A percentile compares a stretch with the other conserved stretches of the same genome.
Evolutionary conservation across 2,329 filamentous ascomycete species (phyloP).

Genomic region (Apiospora phragmitis): DNA sequence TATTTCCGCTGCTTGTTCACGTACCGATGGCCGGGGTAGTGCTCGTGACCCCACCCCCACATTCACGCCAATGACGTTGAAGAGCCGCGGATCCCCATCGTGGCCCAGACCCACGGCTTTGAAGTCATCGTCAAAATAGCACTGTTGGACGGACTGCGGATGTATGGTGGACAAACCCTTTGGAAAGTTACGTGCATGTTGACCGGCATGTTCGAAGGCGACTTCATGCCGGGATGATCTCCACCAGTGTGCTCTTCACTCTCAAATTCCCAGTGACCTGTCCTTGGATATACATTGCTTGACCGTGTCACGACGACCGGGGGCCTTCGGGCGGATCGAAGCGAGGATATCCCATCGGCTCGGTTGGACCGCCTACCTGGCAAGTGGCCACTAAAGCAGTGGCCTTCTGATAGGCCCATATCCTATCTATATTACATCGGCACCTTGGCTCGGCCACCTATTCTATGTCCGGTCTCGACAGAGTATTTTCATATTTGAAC

Average conservation of each 20-base stretch:
- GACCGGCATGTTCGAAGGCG: background rate
- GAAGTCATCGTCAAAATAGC: background rate
- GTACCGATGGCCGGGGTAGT: background rate
- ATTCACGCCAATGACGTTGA: background rate
- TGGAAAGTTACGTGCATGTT: background rate
- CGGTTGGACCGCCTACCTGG: background rate
- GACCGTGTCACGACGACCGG: background rate
- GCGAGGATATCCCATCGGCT: background rate
- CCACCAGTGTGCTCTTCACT: background rate
- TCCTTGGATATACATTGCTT: background rate
- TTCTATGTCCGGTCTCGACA: background rate
- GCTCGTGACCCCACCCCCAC: background rate
- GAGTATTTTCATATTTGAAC: background rate
- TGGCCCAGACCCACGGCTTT: background rate
- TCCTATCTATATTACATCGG: background rate
- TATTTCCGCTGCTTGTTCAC: background rate
- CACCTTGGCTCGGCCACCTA: constrained; percentile 1
- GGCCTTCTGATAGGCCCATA: background rate
- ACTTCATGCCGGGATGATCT: background rate
- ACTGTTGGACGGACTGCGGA: too few species aligned
- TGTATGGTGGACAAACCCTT: background rate
- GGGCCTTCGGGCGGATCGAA: background rate
- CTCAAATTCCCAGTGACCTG: background rate
- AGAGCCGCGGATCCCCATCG: background rate
- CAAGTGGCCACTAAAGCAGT: background rate